A percentile compares a stretch with the other conserved stretches of the same genome.
phyloP scores from a whole-genome alignment of 2,329 filamentous ascomycete species.

The Grosmannia penicillata region DNA sequence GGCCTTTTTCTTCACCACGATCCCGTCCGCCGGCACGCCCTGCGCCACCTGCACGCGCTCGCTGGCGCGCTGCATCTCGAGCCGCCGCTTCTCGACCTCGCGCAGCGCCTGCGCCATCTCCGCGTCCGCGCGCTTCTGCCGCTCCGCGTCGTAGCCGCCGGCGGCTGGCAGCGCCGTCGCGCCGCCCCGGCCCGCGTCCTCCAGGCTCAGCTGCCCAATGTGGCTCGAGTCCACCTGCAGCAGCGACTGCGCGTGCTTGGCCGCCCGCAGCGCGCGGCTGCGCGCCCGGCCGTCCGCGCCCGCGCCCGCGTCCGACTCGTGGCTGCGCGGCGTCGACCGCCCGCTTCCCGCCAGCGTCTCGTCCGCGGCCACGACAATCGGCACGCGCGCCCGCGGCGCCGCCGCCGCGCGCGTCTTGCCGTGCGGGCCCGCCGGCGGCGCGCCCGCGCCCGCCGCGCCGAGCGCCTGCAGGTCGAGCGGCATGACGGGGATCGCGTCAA shows the following conservation, averaged over 20 bases:
- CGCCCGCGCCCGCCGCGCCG: constrained; percentile 14
- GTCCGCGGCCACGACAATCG: constrained; percentile 55
- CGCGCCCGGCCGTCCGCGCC: constrained; percentile 14
- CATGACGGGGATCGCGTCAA: constrained; percentile 94
- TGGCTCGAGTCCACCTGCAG: constrained; percentile 80
- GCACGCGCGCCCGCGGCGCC: constrained; percentile 27
- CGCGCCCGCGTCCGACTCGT: constrained; percentile 38
- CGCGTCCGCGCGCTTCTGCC: constrained; percentile 59
- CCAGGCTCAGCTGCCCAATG: constrained; percentile 57
- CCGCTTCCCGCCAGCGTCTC: constrained; percentile 52
- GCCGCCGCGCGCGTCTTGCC: background rate
- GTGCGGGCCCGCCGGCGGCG: constrained; percentile 14
- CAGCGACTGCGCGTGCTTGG: constrained; percentile 41
- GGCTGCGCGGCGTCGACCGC: constrained; percentile 31
- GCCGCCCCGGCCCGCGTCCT: constrained; percentile 26
- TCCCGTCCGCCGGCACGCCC: constrained; percentile 51
- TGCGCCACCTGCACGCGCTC: constrained; percentile 59
- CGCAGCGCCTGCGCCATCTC: constrained; percentile 83
- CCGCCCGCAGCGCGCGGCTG: constrained; percentile 31
- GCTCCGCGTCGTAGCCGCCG: constrained; percentile 41
- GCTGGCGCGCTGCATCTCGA: constrained; percentile 79
- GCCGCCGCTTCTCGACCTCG: constrained; percentile 70
- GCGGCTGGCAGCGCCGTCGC: constrained; percentile 1
- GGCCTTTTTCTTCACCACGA: constrained; percentile 44
- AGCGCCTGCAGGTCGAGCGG: constrained; percentile 62